Evolutionary conservation across 495 filamentous ascomycete species (phyloP), one percentile per base, ranked within the genome.

Genomic region (Xylaria grammica): DNA sequence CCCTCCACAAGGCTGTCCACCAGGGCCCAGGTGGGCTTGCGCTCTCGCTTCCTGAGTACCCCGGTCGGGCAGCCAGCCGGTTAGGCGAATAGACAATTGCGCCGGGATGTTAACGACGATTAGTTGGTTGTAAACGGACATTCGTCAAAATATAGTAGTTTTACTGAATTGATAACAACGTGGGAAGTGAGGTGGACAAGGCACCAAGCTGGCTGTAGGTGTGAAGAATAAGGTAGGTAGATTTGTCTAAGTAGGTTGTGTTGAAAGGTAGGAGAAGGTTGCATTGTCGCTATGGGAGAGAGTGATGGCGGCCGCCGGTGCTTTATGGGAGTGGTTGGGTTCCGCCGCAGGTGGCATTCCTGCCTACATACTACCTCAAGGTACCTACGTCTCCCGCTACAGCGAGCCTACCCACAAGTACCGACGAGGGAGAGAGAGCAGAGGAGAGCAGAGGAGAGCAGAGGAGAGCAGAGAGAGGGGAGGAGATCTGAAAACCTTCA

Each of bases 1-100:
- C 54, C 36, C 54, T 58, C 40, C 34, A 58, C 54, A 58, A 58
- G 54, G 54, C 54, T 58, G 40, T 40, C n/a, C n/a, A n/a, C n/a
- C 38, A 57, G 38, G 13, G 40, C 40, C 8, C 40, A 10, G 19
- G 53, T 30, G 36, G 11, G 54, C 24, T 24, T 34, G 40, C 40
- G 6, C 40, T 17, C 15, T 42, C 40, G 40, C 40, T 42, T 42
- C 8, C 17, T 15, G 40, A 6, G 40, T 42, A 42, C 40, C 54
- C 53, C 36, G 24, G 54, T 58, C 54, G 54, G 54, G 38, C 30
- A 30, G 38, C n/a, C 54, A 58, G 52, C 32, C 34, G 20, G 51
- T 54, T 42, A 56, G 54, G 54, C 54, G 40, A 44, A 32, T 20
- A 42, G 6, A 3, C 40, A 15, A 42, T 42, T 19, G 40, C 26